Base-by-base conservation (phyloP, 1,139 yeast genomes). In the Yamadazyma dushanensis region DNA sequence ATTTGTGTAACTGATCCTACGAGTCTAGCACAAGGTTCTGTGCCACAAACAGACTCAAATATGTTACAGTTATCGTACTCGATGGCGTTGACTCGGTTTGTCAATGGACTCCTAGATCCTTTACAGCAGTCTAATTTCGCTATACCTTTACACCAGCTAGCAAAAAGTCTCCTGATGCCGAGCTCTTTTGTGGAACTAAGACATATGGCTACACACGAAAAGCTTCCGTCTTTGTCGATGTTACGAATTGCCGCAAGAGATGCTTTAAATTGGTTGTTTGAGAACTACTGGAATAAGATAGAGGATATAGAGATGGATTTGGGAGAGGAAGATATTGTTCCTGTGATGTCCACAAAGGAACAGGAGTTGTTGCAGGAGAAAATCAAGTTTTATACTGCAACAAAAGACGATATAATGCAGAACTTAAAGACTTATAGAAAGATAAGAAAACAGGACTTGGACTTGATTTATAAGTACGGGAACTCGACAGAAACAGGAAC, bases 151-250 rank as follows among this genome's bases (percentile, higher is more conserved):
- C 84, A 83, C 45, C 70, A 73, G 5, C 61, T 92, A 21, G 98
- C 98, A 0, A 75, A 67, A 36, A 71, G 74, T 27, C 61, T 87
- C 16, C 76, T 77, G 1, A 63, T 94, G 16, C 97, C 98, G 0
- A 73, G 83, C 23, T 77, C 76, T 51, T 89, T 94, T 59, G 98
- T 94, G 0, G 98, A 94, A 54, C 55, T 89, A 26, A 68, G 99
- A 43, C 98, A 94, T 57, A 76, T 80, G 56, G 92, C 95, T 5
- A 92, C 98, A 0, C 99, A 94, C 56, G 97, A 92, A 48, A 71
- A 66, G 11, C 60, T 92, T 16, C 97, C 97, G 0, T 72, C 84
- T 24, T 50, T 88, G 28, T 78, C 73, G 31, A 70, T 85, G 60
- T 67, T 92, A 16, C 66, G 95, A 26, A 57, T 66, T 20, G 77